Evolutionary conservation across 352 stramenopile species (phyloP).

Genomic region (Globisporangium abappressorium): DNA sequence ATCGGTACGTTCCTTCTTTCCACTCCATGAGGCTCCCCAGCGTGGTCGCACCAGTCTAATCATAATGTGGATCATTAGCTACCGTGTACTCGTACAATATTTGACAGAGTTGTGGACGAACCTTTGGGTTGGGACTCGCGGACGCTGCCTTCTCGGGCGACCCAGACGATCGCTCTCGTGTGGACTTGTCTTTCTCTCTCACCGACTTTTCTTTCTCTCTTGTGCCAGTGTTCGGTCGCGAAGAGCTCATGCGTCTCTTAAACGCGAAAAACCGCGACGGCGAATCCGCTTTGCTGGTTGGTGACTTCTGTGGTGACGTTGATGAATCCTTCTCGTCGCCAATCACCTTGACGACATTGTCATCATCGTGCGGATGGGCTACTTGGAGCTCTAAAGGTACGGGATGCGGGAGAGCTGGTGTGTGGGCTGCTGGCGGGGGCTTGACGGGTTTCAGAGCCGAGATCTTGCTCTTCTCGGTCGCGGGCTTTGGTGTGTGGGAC

Average conservation of each 20-base stretch:
- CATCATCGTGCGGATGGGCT: background rate
- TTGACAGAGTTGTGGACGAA: background rate
- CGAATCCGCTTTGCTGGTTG: slow-evolving; percentile 13
- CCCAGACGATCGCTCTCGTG: slow-evolving; percentile 1
- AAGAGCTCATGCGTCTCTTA: background rate
- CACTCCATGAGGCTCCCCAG: slow-evolving; percentile 14
- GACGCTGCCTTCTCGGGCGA: background rate
- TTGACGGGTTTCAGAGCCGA: slow-evolving; percentile 7
- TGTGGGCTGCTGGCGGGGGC: slow-evolving; percentile 5
- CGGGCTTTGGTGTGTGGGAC: background rate
- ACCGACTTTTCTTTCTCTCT: background rate
- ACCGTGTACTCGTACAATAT: background rate
- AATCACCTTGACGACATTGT: background rate
- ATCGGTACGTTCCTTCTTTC: slow-evolving; percentile 11
- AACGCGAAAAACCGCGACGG: slow-evolving; percentile 19
- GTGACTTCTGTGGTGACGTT: background rate
- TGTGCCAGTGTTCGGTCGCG: background rate
- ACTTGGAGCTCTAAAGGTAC: background rate
- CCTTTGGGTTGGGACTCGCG: slow-evolving; percentile 5
- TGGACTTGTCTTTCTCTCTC: background rate
- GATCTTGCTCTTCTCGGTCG: background rate
- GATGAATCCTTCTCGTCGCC: background rate
- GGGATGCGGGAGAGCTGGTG: background rate
- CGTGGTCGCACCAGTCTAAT: slow-evolving; percentile 1
- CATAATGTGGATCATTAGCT: too few species aligned